Evolutionary conservation across 306 rosid genomes (phyloP).

Genomic region (Rosa chinensis): DNA sequence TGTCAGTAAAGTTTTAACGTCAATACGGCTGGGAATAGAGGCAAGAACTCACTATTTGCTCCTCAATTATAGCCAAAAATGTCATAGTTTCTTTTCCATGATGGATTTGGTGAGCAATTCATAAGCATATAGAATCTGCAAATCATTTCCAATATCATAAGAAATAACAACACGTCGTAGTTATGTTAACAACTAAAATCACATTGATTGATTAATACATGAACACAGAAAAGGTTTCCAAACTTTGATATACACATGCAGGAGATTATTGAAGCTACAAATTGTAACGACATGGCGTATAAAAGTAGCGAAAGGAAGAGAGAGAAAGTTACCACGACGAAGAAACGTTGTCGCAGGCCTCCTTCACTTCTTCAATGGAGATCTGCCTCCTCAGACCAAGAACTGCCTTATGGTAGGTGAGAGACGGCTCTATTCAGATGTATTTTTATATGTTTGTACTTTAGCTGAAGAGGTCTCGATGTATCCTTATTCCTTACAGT

Average conservation of each 20-base stretch:
- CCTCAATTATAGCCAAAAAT: conserved; percentile 62
- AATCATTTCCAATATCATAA: conserved; percentile 2
- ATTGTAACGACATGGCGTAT: background rate
- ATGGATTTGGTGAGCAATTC: conserved; percentile 75
- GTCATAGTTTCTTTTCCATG: conserved; percentile 86
- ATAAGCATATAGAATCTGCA: conserved; percentile 85
- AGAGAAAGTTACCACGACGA: conserved; percentile 49
- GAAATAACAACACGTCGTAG: conserved; percentile 32
- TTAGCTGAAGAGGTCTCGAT: too few species aligned
- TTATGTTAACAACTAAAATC: background rate
- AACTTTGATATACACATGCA: too few species aligned
- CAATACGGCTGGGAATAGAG: too few species aligned
- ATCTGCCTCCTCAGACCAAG: conserved; percentile 48
- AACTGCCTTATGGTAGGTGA: conserved; percentile 32
- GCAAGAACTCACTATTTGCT: conserved; percentile 77
- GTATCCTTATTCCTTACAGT: too few species aligned
- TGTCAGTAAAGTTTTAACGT: background rate
- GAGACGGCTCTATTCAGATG: too few species aligned
- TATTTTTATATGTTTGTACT: too few species aligned
- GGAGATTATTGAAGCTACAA: background rate
- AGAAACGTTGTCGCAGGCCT: conserved; percentile 55
- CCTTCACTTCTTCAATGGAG: conserved; percentile 62
- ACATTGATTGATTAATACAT: background rate
- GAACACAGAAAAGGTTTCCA: background rate
- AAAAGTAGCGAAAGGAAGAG: background rate